phyloP scores from a whole-genome alignment of 2,329 filamentous ascomycete species.

The Claviceps cyperi region DNA sequence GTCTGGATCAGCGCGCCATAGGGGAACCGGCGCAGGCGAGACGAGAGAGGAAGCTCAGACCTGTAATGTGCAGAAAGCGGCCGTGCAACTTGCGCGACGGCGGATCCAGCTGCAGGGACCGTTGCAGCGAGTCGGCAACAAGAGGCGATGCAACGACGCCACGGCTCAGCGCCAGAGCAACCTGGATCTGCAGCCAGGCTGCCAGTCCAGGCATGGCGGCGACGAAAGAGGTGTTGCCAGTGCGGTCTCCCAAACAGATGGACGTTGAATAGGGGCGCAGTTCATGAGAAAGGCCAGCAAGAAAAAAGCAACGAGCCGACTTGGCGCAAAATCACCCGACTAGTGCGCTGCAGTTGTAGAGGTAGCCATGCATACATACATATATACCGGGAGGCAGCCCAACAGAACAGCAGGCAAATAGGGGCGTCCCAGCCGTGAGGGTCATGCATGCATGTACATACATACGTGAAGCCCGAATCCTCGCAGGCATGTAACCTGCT shows the following conservation, averaged over 20 bases:
- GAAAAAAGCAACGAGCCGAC: background rate
- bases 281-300: background rate
- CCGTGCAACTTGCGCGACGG: slow-evolving; percentile 43
- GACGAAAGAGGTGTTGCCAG: background rate
- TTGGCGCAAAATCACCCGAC: background rate
- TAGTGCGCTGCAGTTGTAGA: background rate
- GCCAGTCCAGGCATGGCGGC: slow-evolving; percentile 13
- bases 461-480: too few species aligned
- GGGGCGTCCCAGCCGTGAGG: background rate
- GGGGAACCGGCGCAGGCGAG: too few species aligned
- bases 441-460: background rate
- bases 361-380: background rate
- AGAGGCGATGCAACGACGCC: slow-evolving; percentile 12
- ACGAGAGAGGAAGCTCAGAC: slow-evolving; percentile 27
- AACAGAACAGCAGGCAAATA: background rate
- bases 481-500: too few species aligned
- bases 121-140: slow-evolving; percentile 9
- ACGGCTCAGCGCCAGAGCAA: slow-evolving; percentile 11
- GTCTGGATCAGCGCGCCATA: too few species aligned
- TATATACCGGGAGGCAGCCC: background rate
- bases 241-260: too few species aligned
- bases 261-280: background rate
- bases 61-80: slow-evolving; percentile 78
- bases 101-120: slow-evolving; percentile 5
- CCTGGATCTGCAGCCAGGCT: slow-evolving; percentile 16